These are phyloP conservation scores for Wallacemonas collosoma DNA, from an alignment of 208 protist genomes.

Conservation along the genomic window DNA sequence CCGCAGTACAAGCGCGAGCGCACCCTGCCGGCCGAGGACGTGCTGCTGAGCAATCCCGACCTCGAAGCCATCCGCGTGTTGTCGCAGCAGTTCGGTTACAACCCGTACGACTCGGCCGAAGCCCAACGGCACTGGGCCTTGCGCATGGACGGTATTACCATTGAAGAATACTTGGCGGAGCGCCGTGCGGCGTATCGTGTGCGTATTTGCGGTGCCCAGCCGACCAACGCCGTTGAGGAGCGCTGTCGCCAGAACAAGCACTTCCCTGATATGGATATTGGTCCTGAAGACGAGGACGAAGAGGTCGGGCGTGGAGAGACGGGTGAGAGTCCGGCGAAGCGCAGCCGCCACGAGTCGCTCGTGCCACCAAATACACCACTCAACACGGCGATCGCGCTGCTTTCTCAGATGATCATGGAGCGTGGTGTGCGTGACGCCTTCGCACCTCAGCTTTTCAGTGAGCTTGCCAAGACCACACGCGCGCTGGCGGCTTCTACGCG, in stretches of 20 bases:
- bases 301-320: constrained; percentile 27
- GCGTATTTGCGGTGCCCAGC: constrained; percentile 62
- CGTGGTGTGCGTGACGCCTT: constrained; percentile 73
- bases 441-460: constrained; percentile 50
- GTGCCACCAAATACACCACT: constrained; percentile 53
- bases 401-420: constrained; percentile 81
- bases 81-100: constrained; percentile 88
- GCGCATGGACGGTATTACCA: constrained; percentile 40
- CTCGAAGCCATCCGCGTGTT: constrained; percentile 45
- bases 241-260: constrained; percentile 67
- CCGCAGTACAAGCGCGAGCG: constrained; percentile 87
- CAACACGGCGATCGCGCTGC: constrained; percentile 56
- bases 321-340: constrained; percentile 30
- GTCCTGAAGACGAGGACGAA: constrained; percentile 39
- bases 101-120: constrained; percentile 67
- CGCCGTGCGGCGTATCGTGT: constrained; percentile 77
- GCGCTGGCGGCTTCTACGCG: constrained; percentile 25
- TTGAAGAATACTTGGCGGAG: constrained; percentile 68
- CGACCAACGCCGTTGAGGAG: constrained; percentile 60
- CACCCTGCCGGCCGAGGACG: constrained; percentile 61
- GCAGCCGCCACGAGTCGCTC: constrained; percentile 47
- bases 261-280: constrained; percentile 81
- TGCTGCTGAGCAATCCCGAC: constrained; percentile 73
- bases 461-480: constrained; percentile 64
- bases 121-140: constrained; percentile 75